phyloP scores from a whole-genome alignment of 2,329 filamentous ascomycete genomes.

The Fusarium sp. region DNA sequence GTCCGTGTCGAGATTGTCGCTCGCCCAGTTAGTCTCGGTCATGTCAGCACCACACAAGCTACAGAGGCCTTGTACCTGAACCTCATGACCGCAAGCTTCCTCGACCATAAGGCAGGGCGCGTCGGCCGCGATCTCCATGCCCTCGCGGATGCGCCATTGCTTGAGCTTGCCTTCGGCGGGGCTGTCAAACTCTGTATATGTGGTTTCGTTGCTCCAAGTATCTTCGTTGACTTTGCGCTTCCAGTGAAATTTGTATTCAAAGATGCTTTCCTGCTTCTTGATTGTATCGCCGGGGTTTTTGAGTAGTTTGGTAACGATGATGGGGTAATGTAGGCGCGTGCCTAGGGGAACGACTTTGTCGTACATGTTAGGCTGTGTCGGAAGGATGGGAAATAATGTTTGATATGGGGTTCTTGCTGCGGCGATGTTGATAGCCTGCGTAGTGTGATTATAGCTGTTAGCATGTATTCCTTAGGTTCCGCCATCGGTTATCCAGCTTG shows the following conservation, averaged over 20 bases:
- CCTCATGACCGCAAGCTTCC: constrained; percentile 89
- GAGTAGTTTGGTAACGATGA: constrained; percentile 87
- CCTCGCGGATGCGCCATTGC: constrained; percentile 79
- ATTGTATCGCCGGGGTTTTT: constrained; percentile 80
- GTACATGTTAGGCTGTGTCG: constrained; percentile 47
- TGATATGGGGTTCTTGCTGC: constrained; percentile 7
- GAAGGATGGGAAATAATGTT: background rate
- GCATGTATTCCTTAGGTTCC: constrained; percentile 11
- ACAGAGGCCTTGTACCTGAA: constrained; percentile 92
- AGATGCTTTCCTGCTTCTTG: constrained; percentile 78
- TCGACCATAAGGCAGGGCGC: constrained; percentile 78
- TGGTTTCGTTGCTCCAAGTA: constrained; percentile 70
- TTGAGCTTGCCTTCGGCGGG: constrained; percentile 83
- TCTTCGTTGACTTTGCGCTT: constrained; percentile 79
- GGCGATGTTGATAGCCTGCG: constrained; percentile 24
- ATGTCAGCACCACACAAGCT: constrained; percentile 95
- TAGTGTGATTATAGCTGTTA: constrained; percentile 7
- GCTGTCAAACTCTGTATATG: constrained; percentile 81
- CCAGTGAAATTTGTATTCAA: constrained; percentile 89
- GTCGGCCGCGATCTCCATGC: constrained; percentile 70
- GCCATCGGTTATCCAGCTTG: constrained; percentile 2
- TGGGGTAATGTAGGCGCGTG: constrained; percentile 84
- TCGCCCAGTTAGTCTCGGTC: constrained; percentile 89
- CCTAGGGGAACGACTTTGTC: constrained; percentile 63
- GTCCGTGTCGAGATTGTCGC: constrained; percentile 79